Evolutionary conservation across 495 filamentous ascomycete genomes (phyloP), one percentile per base, ranked within the genome.

Genomic region (Talaromyces trachyspermus): DNA sequence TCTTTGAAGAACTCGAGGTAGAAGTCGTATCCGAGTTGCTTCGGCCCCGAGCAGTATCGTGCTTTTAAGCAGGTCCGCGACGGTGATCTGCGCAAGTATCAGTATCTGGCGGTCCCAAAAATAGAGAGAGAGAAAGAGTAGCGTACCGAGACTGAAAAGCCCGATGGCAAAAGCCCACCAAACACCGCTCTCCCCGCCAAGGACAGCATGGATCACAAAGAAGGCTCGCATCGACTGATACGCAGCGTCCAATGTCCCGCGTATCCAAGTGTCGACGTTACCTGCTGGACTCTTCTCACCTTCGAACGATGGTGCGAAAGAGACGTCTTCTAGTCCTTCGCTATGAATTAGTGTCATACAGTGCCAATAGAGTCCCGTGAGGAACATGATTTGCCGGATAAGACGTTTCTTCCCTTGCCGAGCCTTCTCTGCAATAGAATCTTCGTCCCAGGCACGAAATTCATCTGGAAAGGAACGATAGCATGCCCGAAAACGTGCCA

Each of bases 141-240:
- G 53, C 77, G 71, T 56, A 83, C 61, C 18, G 80, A 80, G 59
- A 85, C 82, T 36, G 85, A 63, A 87, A 88, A 0, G 82, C 83
- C 11, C 84, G 62, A 58, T 86, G 83, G 56, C 83, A 80, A 55
- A 86, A 5, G 85, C 81, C 83, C 83, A 88, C 83, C 84, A 87
- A 3, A 86, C 81, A 38, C 76, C 69, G 8, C 81, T 81, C 59
- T 88, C 83, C 25, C 66, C 65, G 51, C 78, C 75, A 46, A 86
- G 80, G 18, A 83, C 55, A 1, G 59, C 61, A 56, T 78, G 81
- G 10, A 87, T 69, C 22, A 85, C 65, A 63, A 87, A 86, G 52
- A 87, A 88, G 9, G 61, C 67, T 17, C 63, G 65, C 25, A 84
- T 70, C 11, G 80, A 81, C 47, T 79, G 77, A 51, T 82, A 75